A percentile compares a stretch with the other conserved stretches of the same genome.
Evolutionary conservation across 75 land plant species (phyloP).

Genomic region (Larix kaempferi): DNA sequence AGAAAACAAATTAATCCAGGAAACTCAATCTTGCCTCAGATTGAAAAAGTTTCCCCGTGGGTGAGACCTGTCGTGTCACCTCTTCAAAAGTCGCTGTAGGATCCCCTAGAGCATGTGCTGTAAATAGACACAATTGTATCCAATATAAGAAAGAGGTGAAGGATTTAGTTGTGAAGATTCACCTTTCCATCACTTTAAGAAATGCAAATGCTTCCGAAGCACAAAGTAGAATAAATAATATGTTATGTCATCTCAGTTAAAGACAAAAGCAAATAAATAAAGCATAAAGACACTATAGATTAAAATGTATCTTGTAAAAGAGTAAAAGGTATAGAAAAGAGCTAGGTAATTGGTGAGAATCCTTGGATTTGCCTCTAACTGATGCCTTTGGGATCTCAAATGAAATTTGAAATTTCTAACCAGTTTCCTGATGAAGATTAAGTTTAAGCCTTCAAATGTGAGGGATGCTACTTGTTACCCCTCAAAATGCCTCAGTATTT

Average conservation of each 20-base stretch:
- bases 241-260: background rate
- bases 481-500: no score
- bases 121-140: background rate
- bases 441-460: no score
- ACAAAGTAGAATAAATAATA: background rate
- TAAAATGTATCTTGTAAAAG: background rate
- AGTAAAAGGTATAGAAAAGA: background rate
- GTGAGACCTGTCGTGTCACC: constrained; percentile 68
- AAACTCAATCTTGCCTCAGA: constrained; percentile 50
- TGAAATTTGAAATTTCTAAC: no score
- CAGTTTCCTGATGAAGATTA: no score
- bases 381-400: no score
- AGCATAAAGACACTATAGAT: background rate
- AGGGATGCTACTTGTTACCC: no score
- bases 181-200: background rate
- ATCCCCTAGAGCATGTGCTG: constrained; percentile 86
- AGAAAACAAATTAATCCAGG: constrained; percentile 5
- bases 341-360: no score
- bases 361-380: no score
- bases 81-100: constrained; percentile 71
- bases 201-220: background rate
- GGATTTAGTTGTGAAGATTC: background rate
- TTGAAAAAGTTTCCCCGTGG: constrained; percentile 62
- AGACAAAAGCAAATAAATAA: background rate
- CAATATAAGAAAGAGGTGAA: constrained; percentile 1